Base-by-base conservation (phyloP, 1,139 yeast species). In the Zygoascus sp. region DNA sequence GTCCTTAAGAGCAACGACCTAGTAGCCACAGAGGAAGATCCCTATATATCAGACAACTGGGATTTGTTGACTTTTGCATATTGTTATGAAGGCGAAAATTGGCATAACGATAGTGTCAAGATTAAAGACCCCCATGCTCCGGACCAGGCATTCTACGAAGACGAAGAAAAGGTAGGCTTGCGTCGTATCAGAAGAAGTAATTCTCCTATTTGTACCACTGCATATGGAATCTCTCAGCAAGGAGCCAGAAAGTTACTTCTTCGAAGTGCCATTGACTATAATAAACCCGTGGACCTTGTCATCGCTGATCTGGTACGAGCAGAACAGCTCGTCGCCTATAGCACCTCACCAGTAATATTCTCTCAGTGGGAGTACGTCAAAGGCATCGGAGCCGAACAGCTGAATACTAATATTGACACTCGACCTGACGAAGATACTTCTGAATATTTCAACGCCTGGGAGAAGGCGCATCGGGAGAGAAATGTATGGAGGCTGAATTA, bases 231-330 rank as follows among this genome's bases (percentile, higher is more conserved):
- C 13, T 39, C 52, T 16, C 49, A 40, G 32, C 32, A 32, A 6
- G 57, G 57, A 3, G 57, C 57, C 2, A 25, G 40, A 7, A 54
- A 54, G 36, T 46, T 54, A 34, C 47, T 54, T 21, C 37, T 51
- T 15, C 42, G 54, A 11, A 43, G 43, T 11, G 44, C 51, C 11
- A 20, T 52, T n/a, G 53, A 54, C 30, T 45, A 49, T 39, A 41
- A 49, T 32, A 22, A 28, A 7, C 54, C 57, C 5, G 51, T 54
- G 1, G 57, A 54, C 40, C 37, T 42, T 15, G 25, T 50, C 11
- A 48, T 54, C 21, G 40, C 39, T 2, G 42, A 47, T 17, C 37
- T 50, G 49, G 45, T 41, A 3, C 40, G 20, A 4, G 19, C 32
- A 5, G 48, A 36, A 6, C 34, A 37, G 22, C 27, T 53, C n/a